Percentiles rank a stretch among this genome's conserved stretches.
phyloP scores from a whole-genome alignment of 129 eudicot genomes.

The Lactuca saligna region DNA sequence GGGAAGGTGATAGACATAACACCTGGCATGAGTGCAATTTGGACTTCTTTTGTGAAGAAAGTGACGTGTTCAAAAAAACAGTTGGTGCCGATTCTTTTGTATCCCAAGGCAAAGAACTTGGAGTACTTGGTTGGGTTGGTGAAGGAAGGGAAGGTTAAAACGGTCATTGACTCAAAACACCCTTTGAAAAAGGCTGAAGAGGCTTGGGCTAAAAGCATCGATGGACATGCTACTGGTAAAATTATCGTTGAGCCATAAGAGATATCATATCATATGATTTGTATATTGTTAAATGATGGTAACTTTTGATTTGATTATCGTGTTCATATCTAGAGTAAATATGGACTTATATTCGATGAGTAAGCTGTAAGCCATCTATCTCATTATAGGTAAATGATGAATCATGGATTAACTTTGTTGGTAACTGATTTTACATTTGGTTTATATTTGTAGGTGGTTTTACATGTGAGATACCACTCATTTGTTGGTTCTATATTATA shows the following conservation, averaged over 20 bases:
- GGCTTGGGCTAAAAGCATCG: conserved; percentile 78
- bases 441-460: no score
- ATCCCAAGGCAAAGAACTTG: conserved; percentile 59
- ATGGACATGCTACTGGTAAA: conserved; percentile 90
- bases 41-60: conserved; percentile 65
- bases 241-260: conserved; percentile 56
- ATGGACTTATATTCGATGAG: no score
- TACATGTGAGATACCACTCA: no score
- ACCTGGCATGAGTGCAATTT: conserved; percentile 47
- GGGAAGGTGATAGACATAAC: conserved; percentile 78
- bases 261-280: conserved; percentile 1
- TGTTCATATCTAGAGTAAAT: no score
- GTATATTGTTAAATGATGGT: conserved; percentile 1
- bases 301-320: conserved; percentile 1
- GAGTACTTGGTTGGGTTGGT: conserved; percentile 56
- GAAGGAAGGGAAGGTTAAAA: conserved; percentile 74
- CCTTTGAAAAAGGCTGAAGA: conserved; percentile 65
- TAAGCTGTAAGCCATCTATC: no score
- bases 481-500: no score
- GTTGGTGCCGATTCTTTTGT: conserved; percentile 55
- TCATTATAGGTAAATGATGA: no score
- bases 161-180: conserved; percentile 53
- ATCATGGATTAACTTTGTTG: no score
- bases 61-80: conserved; percentile 66
- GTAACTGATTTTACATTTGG: no score